A percentile compares a stretch with the other conserved stretches of the same genome.
Evolutionary conservation across 495 filamentous ascomycete species (phyloP).

Genomic region (Pyrenopolyporus hunteri): DNA sequence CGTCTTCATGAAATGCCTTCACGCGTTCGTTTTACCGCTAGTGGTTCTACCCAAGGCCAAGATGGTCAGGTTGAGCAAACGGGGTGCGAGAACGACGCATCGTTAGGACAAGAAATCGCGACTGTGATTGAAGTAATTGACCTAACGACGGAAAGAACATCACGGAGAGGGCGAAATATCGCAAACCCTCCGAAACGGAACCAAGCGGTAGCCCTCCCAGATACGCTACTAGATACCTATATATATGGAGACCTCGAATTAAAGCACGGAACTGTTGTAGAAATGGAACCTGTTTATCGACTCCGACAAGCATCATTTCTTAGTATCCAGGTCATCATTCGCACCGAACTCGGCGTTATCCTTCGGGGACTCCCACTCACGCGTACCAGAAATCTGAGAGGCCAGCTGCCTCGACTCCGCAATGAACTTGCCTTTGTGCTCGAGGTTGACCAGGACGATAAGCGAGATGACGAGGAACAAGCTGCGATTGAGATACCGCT

Average conservation of each 20-base stretch:
- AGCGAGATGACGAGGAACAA: conserved; percentile 46
- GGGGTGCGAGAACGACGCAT: conserved; percentile 12
- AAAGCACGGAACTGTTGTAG: conserved; percentile 41
- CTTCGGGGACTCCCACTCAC: conserved; percentile 52
- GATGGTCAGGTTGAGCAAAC: conserved; percentile 1
- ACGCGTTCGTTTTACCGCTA: background rate
- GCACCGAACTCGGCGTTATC: conserved; percentile 32
- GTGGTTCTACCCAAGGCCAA: conserved; percentile 13
- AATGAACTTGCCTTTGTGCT: conserved; percentile 64
- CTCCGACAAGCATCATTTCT: conserved; percentile 47
- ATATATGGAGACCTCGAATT: conserved; percentile 31
- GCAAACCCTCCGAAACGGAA: conserved; percentile 17
- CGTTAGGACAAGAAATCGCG: conserved; percentile 17
- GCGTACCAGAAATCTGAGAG: conserved; percentile 47
- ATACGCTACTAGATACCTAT: conserved; percentile 22
- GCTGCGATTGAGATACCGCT: conserved; percentile 52
- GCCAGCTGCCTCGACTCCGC: conserved; percentile 47
- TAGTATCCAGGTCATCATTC: conserved; percentile 47
- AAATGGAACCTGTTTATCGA: conserved; percentile 36
- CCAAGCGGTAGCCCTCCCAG: background rate
- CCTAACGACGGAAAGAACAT: background rate
- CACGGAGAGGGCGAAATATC: conserved; percentile 1
- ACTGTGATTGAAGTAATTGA: conserved; percentile 36
- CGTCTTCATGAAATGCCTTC: conserved; percentile 18
- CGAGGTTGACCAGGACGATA: conserved; percentile 52